phyloP scores from a whole-genome alignment of 2,329 filamentous ascomycete genomes.

The Thermoascus crustaceus region DNA sequence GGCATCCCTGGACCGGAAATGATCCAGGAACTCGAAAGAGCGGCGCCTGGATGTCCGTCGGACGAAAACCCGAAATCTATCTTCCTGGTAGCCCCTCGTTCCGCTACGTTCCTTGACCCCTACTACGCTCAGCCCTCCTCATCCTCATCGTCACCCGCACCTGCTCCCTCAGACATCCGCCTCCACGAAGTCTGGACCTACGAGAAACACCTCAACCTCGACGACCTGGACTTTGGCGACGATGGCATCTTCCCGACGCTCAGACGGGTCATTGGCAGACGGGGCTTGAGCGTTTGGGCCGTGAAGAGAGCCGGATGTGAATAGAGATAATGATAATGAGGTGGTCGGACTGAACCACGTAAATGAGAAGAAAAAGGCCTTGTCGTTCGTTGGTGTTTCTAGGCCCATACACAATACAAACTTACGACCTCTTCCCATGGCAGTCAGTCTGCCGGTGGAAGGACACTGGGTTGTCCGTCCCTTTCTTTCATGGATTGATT shows the following conservation, averaged over 20 bases:
- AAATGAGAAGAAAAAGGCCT: too few species aligned
- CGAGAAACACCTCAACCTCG: slow-evolving; percentile 41
- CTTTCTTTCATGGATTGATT: too few species aligned
- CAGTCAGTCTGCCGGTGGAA: too few species aligned
- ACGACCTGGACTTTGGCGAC: slow-evolving; percentile 44
- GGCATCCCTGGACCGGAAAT: slow-evolving; percentile 37
- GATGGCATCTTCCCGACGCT: slow-evolving; percentile 42
- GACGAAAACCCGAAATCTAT: slow-evolving; percentile 18
- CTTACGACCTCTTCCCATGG: too few species aligned
- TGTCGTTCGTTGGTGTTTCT: too few species aligned
- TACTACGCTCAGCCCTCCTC: slow-evolving; percentile 24
- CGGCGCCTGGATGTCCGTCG: slow-evolving; percentile 23
- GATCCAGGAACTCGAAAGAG: slow-evolving; percentile 28
- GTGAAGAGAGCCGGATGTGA: slow-evolving; percentile 27
- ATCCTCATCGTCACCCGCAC: too few species aligned
- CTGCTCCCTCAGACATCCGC: slow-evolving; percentile 15
- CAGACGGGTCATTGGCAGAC: slow-evolving; percentile 38
- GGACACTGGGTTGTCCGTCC: too few species aligned
- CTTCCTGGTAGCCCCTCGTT: slow-evolving; percentile 40
- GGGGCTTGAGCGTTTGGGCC: slow-evolving; percentile 43
- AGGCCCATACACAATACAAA: too few species aligned
- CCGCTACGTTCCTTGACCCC: slow-evolving; percentile 35
- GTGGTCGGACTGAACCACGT: too few species aligned
- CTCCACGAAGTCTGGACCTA: slow-evolving; percentile 38
- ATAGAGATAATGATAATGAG: slow-evolving; percentile 5